Percentiles rank a stretch among this genome's conserved stretches.
These are phyloP conservation scores for Leptographium procerum DNA, from an alignment of 2,329 filamentous ascomycete species.

Conservation along the genomic window DNA sequence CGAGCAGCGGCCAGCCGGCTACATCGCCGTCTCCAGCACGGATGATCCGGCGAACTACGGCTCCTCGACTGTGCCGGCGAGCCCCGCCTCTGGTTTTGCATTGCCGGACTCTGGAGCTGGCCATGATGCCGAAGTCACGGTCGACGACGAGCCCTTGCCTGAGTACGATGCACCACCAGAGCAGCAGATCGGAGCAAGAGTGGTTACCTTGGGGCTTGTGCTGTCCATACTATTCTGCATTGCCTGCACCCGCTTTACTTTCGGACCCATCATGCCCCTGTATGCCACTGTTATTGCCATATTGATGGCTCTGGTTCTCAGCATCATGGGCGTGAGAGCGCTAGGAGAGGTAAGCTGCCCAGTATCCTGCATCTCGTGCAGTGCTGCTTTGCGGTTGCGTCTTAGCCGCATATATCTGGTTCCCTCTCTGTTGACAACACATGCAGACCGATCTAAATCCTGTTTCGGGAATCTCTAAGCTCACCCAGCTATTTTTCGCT, in stretches of 20 bases:
- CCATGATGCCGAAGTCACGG: slow-evolving; percentile 10
- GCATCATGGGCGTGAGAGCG: slow-evolving; percentile 62
- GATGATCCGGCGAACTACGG: background rate
- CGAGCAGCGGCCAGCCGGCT: slow-evolving; percentile 10
- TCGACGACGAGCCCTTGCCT: slow-evolving; percentile 8
- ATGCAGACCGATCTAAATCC: slow-evolving; percentile 76
- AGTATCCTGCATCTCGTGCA: background rate
- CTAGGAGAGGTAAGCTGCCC: slow-evolving; percentile 48
- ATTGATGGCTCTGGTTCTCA: slow-evolving; percentile 66
- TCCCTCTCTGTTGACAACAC: background rate
- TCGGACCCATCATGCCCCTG: slow-evolving; percentile 67
- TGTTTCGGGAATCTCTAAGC: slow-evolving; percentile 90
- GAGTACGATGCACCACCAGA: slow-evolving; percentile 72
- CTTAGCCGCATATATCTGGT: background rate
- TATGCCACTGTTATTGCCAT: slow-evolving; percentile 69
- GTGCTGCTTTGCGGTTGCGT: background rate
- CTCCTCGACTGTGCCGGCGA: slow-evolving; percentile 4
- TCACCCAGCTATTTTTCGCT: slow-evolving; percentile 92
- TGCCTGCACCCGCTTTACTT: slow-evolving; percentile 68
- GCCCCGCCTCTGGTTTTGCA: slow-evolving; percentile 10
- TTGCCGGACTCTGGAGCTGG: background rate
- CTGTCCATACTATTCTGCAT: slow-evolving; percentile 72
- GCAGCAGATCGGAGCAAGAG: slow-evolving; percentile 63
- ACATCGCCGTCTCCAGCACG: slow-evolving; percentile 11
- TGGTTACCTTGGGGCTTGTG: slow-evolving; percentile 64